A percentile compares a stretch with the other conserved stretches of the same genome.
Conservation (phyloP, 164 flowering plant species). For the Annona squamosa region DNA sequence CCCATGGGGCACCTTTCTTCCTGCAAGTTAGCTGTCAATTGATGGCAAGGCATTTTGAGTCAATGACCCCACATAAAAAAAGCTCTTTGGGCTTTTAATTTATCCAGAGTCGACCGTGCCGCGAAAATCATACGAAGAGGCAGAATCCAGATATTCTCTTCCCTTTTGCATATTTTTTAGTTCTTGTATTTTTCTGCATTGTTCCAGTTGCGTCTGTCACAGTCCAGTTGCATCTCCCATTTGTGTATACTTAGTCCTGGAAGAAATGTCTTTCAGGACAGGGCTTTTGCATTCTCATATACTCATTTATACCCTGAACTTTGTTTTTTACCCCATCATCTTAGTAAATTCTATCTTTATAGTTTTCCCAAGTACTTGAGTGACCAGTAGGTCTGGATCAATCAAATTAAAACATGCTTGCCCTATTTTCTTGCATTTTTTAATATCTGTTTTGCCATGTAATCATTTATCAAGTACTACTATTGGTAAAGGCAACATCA, state of each 20-base stretch:
- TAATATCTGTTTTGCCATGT: constrained; percentile 4
- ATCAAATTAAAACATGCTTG: neutral
- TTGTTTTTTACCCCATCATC: neutral
- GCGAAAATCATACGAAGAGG: constrained; percentile 1
- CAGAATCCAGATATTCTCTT: constrained; percentile 2
- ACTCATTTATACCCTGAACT: neutral
- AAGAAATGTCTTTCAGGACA: constrained; percentile 4
- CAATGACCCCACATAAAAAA: constrained; percentile 4
- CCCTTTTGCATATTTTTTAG: neutral
- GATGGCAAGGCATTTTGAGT: constrained; percentile 2
- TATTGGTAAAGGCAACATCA: neutral
- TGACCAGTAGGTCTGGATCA: neutral
- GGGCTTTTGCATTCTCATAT: neutral
- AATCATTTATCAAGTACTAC: constrained; percentile 1
- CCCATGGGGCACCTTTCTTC: neutral
- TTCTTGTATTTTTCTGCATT: constrained; percentile 12
- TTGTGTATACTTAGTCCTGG: constrained; percentile 11
- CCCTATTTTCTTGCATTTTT: neutral
- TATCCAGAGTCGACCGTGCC: neutral
- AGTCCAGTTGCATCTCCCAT: neutral
- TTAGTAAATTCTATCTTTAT: neutral
- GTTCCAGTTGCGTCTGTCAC: constrained; percentile 3
- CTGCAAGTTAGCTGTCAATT: neutral
- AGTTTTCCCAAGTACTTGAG: neutral
- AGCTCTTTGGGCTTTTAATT: neutral